Evolutionary conservation across 768 basidiomycete genomes (phyloP).

Genomic region (Amanita polypyramis): DNA sequence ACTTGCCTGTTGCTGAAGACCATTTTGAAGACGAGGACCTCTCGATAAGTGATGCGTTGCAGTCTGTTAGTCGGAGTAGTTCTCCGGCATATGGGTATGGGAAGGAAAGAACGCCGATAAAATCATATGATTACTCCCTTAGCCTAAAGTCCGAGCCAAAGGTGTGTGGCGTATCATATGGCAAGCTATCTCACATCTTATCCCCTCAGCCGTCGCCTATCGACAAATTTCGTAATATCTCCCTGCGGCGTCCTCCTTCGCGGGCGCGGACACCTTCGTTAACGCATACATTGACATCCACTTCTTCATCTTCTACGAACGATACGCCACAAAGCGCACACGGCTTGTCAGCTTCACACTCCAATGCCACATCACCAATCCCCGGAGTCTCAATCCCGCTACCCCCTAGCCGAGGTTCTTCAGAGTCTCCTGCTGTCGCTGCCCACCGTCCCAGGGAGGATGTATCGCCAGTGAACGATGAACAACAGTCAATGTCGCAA

Average conservation of each 20-base stretch:
- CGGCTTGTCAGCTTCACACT: constrained; percentile 31
- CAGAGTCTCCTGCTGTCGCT: constrained; percentile 34
- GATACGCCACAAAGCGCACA: constrained; percentile 53
- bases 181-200: background rate
- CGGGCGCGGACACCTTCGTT: constrained; percentile 59
- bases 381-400: constrained; percentile 38
- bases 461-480: constrained; percentile 13
- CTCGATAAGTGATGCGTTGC: constrained; percentile 48
- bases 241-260: constrained; percentile 38
- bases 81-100: constrained; percentile 37
- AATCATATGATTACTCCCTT: constrained; percentile 45
- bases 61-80: constrained; percentile 42
- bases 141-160: constrained; percentile 53
- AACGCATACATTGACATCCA: constrained; percentile 49
- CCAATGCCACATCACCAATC: constrained; percentile 33
- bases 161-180: constrained; percentile 24
- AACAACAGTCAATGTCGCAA: constrained; percentile 21
- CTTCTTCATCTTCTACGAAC: constrained; percentile 47
- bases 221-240: constrained; percentile 55
- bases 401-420: constrained; percentile 32
- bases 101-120: constrained; percentile 36
- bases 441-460: constrained; percentile 16
- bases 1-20: constrained; percentile 38
- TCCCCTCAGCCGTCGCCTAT: constrained; percentile 48
- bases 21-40: constrained; percentile 31